A percentile compares a stretch with the other conserved stretches of the same genome.
Evolutionary conservation across 768 basidiomycete genomes (phyloP).

Genomic region (Boletus sp.): DNA sequence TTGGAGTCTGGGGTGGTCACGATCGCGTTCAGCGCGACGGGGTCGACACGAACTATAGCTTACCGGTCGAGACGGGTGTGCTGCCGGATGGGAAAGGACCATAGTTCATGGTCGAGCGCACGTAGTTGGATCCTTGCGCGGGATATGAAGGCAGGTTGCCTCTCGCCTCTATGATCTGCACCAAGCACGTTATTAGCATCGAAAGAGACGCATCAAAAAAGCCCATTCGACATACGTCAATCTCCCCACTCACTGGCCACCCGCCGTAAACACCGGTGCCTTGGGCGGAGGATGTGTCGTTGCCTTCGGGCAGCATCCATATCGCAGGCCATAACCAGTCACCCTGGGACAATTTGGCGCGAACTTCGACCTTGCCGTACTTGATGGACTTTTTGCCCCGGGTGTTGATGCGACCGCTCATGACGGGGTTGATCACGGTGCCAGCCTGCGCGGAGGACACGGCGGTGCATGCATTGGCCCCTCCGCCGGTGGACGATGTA

Average conservation of each 20-base stretch:
- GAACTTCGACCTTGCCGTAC: slow-evolving; percentile 57
- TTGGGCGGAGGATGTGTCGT: slow-evolving; percentile 16
- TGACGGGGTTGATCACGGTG: slow-evolving; percentile 49
- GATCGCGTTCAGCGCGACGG: not conserved
- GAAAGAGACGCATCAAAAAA: not conserved
- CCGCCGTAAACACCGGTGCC: slow-evolving; percentile 25
- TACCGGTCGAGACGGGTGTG: slow-evolving; percentile 31
- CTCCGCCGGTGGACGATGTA: slow-evolving; percentile 11
- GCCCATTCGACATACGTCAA: slow-evolving; percentile 43
- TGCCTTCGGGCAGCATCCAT: slow-evolving; percentile 31
- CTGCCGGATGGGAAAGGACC: slow-evolving; percentile 45
- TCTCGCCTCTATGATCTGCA: slow-evolving; percentile 51
- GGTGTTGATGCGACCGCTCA: slow-evolving; percentile 53
- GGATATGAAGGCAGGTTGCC: slow-evolving; percentile 44
- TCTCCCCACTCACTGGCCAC: slow-evolving; percentile 57
- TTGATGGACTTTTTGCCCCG: slow-evolving; percentile 44
- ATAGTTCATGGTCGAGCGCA: slow-evolving; percentile 63
- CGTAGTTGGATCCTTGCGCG: slow-evolving; percentile 44
- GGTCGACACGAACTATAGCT: not conserved
- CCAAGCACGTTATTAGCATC: not conserved
- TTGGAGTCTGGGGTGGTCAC: slow-evolving; percentile 1
- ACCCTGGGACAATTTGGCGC: slow-evolving; percentile 59
- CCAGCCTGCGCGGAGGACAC: slow-evolving; percentile 33
- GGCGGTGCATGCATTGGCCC: slow-evolving; percentile 39
- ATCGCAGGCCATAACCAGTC: slow-evolving; percentile 37